These are phyloP conservation scores for Cystofilobasidium ferigula DNA, from an alignment of 768 basidiomycete genomes.

Conservation along the genomic window DNA sequence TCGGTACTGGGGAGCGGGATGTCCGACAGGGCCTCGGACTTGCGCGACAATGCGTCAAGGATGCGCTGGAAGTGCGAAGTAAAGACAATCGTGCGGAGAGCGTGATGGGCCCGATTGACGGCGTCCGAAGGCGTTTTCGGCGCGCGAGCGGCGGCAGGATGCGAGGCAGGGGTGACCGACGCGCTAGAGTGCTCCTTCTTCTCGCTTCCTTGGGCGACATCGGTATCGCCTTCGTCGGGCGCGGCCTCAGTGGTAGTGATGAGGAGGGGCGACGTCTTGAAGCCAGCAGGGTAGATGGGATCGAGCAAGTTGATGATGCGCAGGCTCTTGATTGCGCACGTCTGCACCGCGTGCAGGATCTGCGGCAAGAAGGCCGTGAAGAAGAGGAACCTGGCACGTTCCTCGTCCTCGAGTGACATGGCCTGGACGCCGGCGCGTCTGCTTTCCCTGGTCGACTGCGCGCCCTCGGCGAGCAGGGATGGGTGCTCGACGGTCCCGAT, in stretches of 20 bases:
- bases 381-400: constrained; percentile 20
- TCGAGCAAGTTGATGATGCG: constrained; percentile 23
- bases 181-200: too few relatives aligned
- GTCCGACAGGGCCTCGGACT: constrained; percentile 1
- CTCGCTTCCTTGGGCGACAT: too few relatives aligned
- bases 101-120: constrained; percentile 9
- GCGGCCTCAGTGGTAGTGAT: neutral
- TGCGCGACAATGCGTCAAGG: constrained; percentile 20
- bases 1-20: neutral
- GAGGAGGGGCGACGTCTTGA: constrained; percentile 18
- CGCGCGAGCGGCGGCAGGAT: neutral
- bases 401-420: constrained; percentile 3
- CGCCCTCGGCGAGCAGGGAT: neutral
- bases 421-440: neutral
- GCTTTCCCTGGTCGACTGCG: neutral
- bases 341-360: constrained; percentile 18
- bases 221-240: too few relatives aligned
- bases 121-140: neutral
- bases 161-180: neutral
- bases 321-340: constrained; percentile 10
- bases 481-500: constrained; percentile 11
- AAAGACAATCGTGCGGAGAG: constrained; percentile 23
- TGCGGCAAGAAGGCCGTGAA: constrained; percentile 25
- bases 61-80: constrained; percentile 25
- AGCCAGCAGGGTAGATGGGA: constrained; percentile 25